Evolutionary conservation across 371 early-diverging fungal genomes (phyloP).

Genomic region (Blastocladiella emersonii): DNA sequence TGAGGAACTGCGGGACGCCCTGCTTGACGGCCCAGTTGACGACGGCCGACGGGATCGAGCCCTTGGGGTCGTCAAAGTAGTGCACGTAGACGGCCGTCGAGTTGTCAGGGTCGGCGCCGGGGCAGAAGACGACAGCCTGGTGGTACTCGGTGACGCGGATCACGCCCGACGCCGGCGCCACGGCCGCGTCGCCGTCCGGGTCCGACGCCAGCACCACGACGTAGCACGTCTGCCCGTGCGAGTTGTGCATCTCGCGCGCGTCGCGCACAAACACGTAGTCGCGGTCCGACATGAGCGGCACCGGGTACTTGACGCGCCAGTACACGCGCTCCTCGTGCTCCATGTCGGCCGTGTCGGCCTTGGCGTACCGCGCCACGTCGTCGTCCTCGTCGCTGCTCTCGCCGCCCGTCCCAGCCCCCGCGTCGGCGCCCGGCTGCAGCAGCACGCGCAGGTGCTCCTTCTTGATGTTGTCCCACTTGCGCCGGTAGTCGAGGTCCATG

Average conservation of each 20-base stretch:
- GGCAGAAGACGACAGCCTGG: constrained; percentile 5
- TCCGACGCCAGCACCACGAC: neutral
- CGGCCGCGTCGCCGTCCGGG: neutral
- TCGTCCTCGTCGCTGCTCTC: neutral
- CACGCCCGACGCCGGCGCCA: neutral
- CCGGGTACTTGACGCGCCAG: constrained; percentile 7
- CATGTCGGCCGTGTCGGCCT: neutral
- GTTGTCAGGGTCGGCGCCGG: neutral
- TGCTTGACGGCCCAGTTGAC: neutral
- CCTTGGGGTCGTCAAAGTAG: neutral
- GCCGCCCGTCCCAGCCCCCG: too few relatives aligned
- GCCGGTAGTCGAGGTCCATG: constrained; percentile 8
- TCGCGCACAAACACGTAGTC: constrained; percentile 4
- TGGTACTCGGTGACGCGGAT: constrained; percentile 1
- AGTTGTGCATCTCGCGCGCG: neutral
- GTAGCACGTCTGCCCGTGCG: constrained; percentile 2
- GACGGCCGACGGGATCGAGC: neutral
- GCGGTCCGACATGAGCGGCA: constrained; percentile 2
- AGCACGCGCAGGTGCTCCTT: constrained; percentile 2
- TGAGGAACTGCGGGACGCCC: neutral
- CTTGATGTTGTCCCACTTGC: constrained; percentile 5
- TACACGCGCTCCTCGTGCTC: neutral
- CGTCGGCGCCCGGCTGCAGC: neutral
- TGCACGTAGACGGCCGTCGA: neutral
- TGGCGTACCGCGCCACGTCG: neutral